Conservation (phyloP, 2,329 filamentous ascomycete species). For the Huntiella abstrusa region DNA sequence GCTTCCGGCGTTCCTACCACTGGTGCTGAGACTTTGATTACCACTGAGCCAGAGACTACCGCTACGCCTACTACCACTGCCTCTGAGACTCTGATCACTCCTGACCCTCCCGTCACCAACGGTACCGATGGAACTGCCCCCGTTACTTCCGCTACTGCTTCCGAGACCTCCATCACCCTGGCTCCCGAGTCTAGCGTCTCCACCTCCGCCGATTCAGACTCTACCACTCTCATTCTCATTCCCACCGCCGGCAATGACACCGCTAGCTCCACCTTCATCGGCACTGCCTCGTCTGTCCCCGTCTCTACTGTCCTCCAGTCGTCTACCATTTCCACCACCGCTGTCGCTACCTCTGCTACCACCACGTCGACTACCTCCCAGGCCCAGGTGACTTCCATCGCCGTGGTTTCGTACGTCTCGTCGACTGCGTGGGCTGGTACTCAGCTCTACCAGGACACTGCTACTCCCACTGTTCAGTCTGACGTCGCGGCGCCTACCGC, state of each 20-base stretch:
- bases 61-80: background rate
- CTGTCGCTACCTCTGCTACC: conserved; percentile 1
- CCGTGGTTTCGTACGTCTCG: conserved; percentile 8
- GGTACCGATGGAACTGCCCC: conserved; percentile 4
- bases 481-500: conserved; percentile 15
- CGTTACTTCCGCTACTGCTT: conserved; percentile 6
- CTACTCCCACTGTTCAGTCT: conserved; percentile 11
- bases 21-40: conserved; percentile 9
- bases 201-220: conserved; percentile 9
- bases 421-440: conserved; percentile 12
- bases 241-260: conserved; percentile 10
- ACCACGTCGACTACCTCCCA: conserved; percentile 13
- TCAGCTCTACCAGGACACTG: conserved; percentile 11
- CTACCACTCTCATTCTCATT: conserved; percentile 11
- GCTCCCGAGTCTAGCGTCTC: conserved; percentile 10
- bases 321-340: background rate
- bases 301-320: conserved; percentile 2
- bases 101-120: conserved; percentile 10
- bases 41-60: conserved; percentile 4
- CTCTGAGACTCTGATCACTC: conserved; percentile 11
- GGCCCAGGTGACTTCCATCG: conserved; percentile 12
- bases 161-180: conserved; percentile 7
- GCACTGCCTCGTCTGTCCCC: background rate
- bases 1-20: conserved; percentile 5
- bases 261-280: conserved; percentile 1